phyloP scores from a whole-genome alignment of 2,329 filamentous ascomycete species.

The Bimuria novae-zelandiae region DNA sequence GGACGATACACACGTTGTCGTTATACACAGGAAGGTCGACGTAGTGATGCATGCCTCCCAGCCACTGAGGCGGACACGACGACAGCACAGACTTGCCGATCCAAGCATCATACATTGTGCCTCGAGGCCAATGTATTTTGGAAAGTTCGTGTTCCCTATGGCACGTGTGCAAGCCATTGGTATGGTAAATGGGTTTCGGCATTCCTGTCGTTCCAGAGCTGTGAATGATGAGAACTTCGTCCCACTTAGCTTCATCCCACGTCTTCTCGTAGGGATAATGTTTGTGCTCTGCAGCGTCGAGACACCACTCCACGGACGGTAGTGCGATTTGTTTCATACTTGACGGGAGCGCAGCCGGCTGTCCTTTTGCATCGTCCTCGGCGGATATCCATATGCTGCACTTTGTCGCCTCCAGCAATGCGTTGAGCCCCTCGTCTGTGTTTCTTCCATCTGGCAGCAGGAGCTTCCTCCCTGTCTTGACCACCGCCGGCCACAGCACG shows the following conservation, averaged over 20 bases:
- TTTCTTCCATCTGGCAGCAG: constrained; percentile 19
- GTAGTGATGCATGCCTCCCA: constrained; percentile 17
- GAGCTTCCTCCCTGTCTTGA: constrained; percentile 21
- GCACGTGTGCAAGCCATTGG: constrained; percentile 14
- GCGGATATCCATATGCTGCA: constrained; percentile 21
- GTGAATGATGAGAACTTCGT: constrained; percentile 23
- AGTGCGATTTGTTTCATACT: not conserved
- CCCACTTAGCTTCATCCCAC: constrained; percentile 17
- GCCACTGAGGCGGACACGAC: constrained; percentile 24
- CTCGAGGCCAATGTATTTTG: constrained; percentile 19
- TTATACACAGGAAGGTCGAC: constrained; percentile 14
- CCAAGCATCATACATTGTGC: constrained; percentile 19
- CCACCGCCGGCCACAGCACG: constrained; percentile 14
- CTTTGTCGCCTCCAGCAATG: constrained; percentile 9
- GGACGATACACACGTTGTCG: constrained; percentile 14
- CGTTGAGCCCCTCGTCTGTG: constrained; percentile 13
- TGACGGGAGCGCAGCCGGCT: not conserved
- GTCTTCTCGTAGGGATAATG: constrained; percentile 20
- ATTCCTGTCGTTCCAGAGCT: constrained; percentile 24
- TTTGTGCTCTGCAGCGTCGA: constrained; percentile 4
- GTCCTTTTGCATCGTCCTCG: constrained; percentile 10
- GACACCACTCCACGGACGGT: constrained; percentile 17
- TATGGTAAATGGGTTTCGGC: constrained; percentile 21
- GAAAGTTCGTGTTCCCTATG: constrained; percentile 1
- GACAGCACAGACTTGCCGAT: constrained; percentile 14